These are phyloP conservation scores for Rickenella mellea DNA, from an alignment of 768 basidiomycete genomes.

Conservation along the genomic window DNA sequence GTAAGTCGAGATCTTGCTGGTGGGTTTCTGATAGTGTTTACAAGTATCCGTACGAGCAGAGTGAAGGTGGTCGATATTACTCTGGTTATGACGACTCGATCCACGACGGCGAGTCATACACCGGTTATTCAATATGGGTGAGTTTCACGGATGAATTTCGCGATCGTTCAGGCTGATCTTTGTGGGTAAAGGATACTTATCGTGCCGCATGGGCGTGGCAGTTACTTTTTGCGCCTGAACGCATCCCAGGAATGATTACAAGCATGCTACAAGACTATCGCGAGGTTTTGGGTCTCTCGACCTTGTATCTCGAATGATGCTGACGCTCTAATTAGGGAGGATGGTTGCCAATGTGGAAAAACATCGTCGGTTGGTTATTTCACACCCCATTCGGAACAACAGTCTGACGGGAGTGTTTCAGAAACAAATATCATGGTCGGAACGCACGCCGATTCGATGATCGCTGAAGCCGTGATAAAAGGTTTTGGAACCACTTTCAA, in stretches of 20 bases:
- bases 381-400: background rate
- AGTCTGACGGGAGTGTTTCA: slow-evolving; percentile 4
- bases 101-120: slow-evolving; percentile 62
- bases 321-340: slow-evolving; percentile 36
- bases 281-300: slow-evolving; percentile 31
- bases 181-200: slow-evolving; percentile 52
- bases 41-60: slow-evolving; percentile 71
- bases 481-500: slow-evolving; percentile 52
- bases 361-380: slow-evolving; percentile 46
- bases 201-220: slow-evolving; percentile 75
- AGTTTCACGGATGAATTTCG: slow-evolving; percentile 10
- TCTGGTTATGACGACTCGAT: slow-evolving; percentile 66
- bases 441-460: slow-evolving; percentile 71
- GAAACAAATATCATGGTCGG: slow-evolving; percentile 86
- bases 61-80: slow-evolving; percentile 59
- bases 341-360: slow-evolving; percentile 90
- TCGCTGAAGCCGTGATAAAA: slow-evolving; percentile 65
- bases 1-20: background rate
- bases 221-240: slow-evolving; percentile 67
- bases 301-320: slow-evolving; percentile 1
- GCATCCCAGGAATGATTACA: slow-evolving; percentile 64
- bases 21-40: slow-evolving; percentile 4
- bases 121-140: slow-evolving; percentile 76
- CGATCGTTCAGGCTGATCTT: background rate
- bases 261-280: slow-evolving; percentile 76